A percentile compares a stretch with the other conserved stretches of the same genome.
Conservation (phyloP, 2,329 filamentous ascomycete genomes). For the Fusarium neocosmosporiellum region DNA sequence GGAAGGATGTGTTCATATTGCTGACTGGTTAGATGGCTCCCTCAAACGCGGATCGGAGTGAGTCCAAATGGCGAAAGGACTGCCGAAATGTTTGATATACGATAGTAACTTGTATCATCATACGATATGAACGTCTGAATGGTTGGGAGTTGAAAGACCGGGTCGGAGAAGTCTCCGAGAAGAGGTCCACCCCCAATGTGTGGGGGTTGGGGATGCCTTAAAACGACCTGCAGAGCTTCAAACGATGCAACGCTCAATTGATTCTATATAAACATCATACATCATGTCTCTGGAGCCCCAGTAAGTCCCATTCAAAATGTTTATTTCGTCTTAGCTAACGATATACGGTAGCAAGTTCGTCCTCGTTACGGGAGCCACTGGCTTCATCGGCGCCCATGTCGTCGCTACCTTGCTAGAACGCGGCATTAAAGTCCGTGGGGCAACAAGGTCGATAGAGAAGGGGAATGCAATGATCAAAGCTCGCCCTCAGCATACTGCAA, state of each 20-base stretch:
- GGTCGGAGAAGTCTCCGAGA: neutral
- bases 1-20: neutral
- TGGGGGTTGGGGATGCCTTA: neutral
- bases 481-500: conserved; percentile 48
- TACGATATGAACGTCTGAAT: neutral
- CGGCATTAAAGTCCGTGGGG: conserved; percentile 47
- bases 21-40: neutral
- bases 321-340: neutral
- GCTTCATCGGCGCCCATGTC: conserved; percentile 50
- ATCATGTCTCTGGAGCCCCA: neutral
- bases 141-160: too few species aligned
- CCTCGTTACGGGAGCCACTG: conserved; percentile 41
- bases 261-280: neutral
- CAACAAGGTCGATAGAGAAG: conserved; percentile 45
- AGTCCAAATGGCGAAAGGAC: neutral
- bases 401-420: conserved; percentile 46
- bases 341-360: conserved; percentile 15
- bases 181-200: neutral
- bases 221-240: neutral
- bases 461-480: conserved; percentile 51
- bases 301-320: neutral
- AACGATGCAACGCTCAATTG: neutral
- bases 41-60: neutral
- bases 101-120: neutral
- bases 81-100: neutral